phyloP scores from a whole-genome alignment of 768 basidiomycete genomes.

The Phanerochaete sordida region DNA sequence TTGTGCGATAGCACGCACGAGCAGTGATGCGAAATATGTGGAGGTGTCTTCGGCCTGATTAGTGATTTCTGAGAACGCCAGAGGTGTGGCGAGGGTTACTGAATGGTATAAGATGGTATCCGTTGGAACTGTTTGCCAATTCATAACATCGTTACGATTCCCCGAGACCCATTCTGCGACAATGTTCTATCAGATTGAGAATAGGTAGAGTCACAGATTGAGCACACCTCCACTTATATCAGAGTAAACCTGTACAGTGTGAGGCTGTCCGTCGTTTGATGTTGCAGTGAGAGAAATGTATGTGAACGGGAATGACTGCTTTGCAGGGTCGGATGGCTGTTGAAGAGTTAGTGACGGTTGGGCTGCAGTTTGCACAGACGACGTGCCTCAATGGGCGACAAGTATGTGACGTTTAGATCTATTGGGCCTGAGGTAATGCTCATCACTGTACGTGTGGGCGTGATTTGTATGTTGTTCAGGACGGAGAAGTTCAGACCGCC shows the following conservation, averaged over 20 bases:
- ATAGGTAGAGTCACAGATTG: neutral
- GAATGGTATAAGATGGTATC: constrained; percentile 12
- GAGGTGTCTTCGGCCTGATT: constrained; percentile 18
- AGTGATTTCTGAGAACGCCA: constrained; percentile 6
- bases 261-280: constrained; percentile 29
- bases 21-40: constrained; percentile 13
- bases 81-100: neutral
- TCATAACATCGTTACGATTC: constrained; percentile 2
- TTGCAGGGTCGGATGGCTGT: constrained; percentile 33
- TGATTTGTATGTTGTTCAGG: constrained; percentile 24
- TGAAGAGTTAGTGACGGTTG: neutral
- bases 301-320: constrained; percentile 38
- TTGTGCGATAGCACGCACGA: neutral
- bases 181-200: neutral
- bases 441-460: constrained; percentile 33
- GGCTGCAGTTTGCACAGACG: neutral
- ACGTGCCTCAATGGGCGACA: constrained; percentile 37
- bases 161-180: constrained; percentile 20
- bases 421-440: constrained; percentile 32
- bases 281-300: constrained; percentile 30
- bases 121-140: constrained; percentile 2
- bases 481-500: constrained; percentile 9
- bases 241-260: constrained; percentile 34
- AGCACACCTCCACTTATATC: constrained; percentile 35
- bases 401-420: constrained; percentile 33